phyloP scores from a whole-genome alignment of 495 filamentous ascomycete genomes.

The Darksidea phi region DNA sequence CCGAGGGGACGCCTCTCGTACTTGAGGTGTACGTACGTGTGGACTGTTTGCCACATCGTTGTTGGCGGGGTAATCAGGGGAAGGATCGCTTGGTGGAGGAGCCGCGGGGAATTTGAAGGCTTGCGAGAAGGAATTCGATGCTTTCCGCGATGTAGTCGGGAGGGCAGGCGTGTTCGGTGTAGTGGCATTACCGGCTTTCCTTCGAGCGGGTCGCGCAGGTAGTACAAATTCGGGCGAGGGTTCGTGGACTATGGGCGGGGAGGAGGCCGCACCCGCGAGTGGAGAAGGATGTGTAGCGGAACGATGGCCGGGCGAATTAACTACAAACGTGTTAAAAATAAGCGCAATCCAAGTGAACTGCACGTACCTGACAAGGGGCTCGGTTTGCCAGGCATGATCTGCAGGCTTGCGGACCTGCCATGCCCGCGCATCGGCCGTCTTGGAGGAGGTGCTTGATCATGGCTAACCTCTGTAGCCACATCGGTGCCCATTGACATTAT shows the following conservation, averaged over 20 bases:
- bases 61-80: constrained; percentile 18
- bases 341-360: neutral
- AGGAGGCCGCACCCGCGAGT: constrained; percentile 26
- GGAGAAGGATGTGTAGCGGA: constrained; percentile 34
- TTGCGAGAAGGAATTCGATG: constrained; percentile 50
- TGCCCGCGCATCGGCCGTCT: constrained; percentile 62
- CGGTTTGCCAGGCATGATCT: constrained; percentile 58
- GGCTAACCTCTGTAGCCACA: constrained; percentile 48
- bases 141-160: constrained; percentile 39
- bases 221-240: constrained; percentile 30
- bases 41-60: constrained; percentile 25
- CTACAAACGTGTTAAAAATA: constrained; percentile 4
- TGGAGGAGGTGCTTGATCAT: constrained; percentile 45
- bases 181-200: constrained; percentile 41
- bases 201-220: constrained; percentile 27
- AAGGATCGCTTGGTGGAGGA: constrained; percentile 39
- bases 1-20: constrained; percentile 37
- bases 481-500: constrained; percentile 85
- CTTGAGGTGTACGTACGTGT: constrained; percentile 27
- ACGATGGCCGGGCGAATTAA: constrained; percentile 20
- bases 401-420: constrained; percentile 79
- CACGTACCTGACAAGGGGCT: constrained; percentile 29
- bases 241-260: constrained; percentile 27
- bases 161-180: constrained; percentile 38
- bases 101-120: constrained; percentile 66